phyloP scores from a whole-genome alignment of 805 yeast genomes.

The Cyberlindnera maritima region DNA sequence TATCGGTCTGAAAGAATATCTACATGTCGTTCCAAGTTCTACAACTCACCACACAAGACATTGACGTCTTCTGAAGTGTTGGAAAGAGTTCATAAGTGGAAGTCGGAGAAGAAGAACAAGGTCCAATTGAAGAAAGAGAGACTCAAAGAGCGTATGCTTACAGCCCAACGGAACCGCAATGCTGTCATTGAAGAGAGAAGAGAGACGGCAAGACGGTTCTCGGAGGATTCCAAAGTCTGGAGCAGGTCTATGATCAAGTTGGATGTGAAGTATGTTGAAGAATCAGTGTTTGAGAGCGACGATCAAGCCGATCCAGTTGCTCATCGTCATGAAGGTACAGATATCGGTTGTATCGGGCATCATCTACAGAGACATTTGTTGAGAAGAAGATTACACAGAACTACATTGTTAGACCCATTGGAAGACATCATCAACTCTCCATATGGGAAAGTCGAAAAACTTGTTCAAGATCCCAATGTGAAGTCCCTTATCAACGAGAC shows the following conservation, averaged over 20 bases:
- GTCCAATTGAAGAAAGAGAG: neutral
- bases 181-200: slow-evolving; percentile 5
- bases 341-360: neutral
- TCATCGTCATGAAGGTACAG: neutral
- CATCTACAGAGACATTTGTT: neutral
- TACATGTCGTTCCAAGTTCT: neutral
- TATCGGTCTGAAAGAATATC: neutral
- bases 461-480: neutral
- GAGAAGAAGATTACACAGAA: neutral
- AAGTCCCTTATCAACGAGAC: neutral
- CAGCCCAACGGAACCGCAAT: slow-evolving; percentile 4
- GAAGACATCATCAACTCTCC: neutral
- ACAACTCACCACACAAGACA: neutral
- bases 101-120: neutral
- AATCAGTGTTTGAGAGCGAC: neutral
- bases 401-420: neutral
- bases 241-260: slow-evolving; percentile 1
- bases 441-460: neutral
- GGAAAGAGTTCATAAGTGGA: slow-evolving; percentile 3
- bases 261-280: neutral
- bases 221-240: slow-evolving; percentile 7
- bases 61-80: neutral
- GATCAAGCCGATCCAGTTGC: neutral
- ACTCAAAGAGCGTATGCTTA: neutral
- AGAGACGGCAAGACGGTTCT: slow-evolving; percentile 11